Evolutionary conservation across 73 alveolate genomes (phyloP), one percentile per base, ranked within the genome.

Genomic region (Blepharisma stoltei): DNA sequence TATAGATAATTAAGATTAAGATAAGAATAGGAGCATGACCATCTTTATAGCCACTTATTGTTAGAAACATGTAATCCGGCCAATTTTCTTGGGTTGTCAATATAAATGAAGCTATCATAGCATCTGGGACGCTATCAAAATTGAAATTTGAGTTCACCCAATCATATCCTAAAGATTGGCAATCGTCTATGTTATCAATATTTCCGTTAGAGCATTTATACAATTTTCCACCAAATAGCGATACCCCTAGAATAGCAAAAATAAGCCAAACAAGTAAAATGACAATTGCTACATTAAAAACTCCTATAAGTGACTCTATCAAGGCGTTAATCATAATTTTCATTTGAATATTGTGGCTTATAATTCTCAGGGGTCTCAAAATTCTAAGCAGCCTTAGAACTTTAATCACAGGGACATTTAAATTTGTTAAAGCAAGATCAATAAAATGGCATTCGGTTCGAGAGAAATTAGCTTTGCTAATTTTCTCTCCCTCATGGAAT

Each of bases 51-150:
- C 88, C 81, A 86, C 89, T 93, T 11, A 89, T 77, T 53, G 80
- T 85, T 47, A 77, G 77, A 80, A 85, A 77, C 97, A 91, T 91
- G 8, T 83, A 65, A 43, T 86, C 92, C 43, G 98, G 98, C 99
- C 99, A 96, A 23, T 92, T 96, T 85, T 96, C 98, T 46, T 86
- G 86, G 53, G 95, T 84, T 23, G 97, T 71, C 70, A 96, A 81
- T 7, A 92, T 92, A 83, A 94, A 94, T 23, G 95, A 80, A 25
- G 98, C 90, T 6, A 96, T 54, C 90, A 94, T 79, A 6, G 97
- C 95, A 48, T 86, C 71, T 7, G 89, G 94, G 11, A 96, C 94
- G 77, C 88, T 93, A 77, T 96, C 97, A 85, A 88, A 96, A 77
- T 94, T 60, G 49, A 11, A 25, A 27, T 60, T 27, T 9, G 14